These are phyloP conservation scores for Ascomycota sp. DNA, from an alignment of 2,329 filamentous ascomycete species.

Conservation along the genomic window DNA sequence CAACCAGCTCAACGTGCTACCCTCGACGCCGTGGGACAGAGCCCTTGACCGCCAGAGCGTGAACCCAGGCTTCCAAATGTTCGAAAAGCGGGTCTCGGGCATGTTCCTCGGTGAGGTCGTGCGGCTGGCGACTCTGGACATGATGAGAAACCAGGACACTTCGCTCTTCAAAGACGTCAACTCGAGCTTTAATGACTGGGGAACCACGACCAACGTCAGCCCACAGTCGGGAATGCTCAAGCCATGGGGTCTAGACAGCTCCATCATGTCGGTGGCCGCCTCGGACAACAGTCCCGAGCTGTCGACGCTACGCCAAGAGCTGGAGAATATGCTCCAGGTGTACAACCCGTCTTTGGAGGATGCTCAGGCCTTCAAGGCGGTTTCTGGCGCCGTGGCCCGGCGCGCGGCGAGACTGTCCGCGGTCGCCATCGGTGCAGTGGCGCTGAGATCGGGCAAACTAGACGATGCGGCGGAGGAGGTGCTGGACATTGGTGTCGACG, in stretches of 20 bases:
- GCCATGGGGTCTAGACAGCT: conserved; percentile 80
- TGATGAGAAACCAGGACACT: conserved; percentile 46
- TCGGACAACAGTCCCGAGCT: conserved; percentile 57
- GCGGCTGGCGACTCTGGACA: conserved; percentile 50
- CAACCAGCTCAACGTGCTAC: conserved; percentile 74
- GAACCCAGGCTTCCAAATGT: conserved; percentile 94
- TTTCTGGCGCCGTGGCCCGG: conserved; percentile 67
- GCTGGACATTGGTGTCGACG: conserved; percentile 82
- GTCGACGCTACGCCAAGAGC: conserved; percentile 51
- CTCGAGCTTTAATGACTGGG: conserved; percentile 48
- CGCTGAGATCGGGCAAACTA: conserved; percentile 62
- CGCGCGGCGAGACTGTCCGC: conserved; percentile 76
- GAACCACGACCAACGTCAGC: conserved; percentile 48
- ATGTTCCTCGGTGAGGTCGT: conserved; percentile 97
- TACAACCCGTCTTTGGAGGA: conserved; percentile 63
- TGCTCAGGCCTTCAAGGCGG: conserved; percentile 66
- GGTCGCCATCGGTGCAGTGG: conserved; percentile 68
- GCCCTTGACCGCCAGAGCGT: conserved; percentile 60
- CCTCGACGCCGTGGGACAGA: conserved; percentile 65
- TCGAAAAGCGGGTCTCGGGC: conserved; percentile 92
- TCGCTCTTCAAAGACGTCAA: conserved; percentile 60
- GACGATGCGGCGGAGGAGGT: conserved; percentile 43
- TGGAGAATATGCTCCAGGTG: conserved; percentile 59
- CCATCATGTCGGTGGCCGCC: conserved; percentile 72
- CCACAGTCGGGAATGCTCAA: conserved; percentile 47